phyloP scores from a whole-genome alignment of 2,329 filamentous ascomycete genomes.

The Penicillium occitanis region DNA sequence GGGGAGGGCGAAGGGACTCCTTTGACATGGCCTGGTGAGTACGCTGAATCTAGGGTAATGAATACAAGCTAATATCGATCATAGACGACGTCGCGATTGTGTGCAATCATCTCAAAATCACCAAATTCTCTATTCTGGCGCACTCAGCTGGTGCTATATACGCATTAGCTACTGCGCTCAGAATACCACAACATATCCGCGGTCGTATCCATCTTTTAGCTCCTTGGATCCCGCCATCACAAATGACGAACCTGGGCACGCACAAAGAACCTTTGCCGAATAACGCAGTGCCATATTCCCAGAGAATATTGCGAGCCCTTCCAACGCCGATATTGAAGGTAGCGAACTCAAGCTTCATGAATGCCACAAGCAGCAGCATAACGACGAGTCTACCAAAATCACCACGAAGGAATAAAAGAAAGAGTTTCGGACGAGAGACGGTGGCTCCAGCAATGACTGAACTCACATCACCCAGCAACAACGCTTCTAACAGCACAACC shows the following conservation, averaged over 20 bases:
- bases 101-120: constrained; percentile 86
- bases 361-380: constrained; percentile 81
- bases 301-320: constrained; percentile 83
- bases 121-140: constrained; percentile 91
- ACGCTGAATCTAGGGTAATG: neutral
- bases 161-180: constrained; percentile 86
- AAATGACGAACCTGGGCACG: constrained; percentile 77
- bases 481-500: neutral
- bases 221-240: constrained; percentile 88
- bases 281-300: constrained; percentile 84
- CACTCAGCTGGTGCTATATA: constrained; percentile 99
- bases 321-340: constrained; percentile 90
- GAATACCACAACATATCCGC: constrained; percentile 93
- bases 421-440: constrained; percentile 43
- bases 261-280: constrained; percentile 72
- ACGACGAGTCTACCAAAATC: constrained; percentile 73
- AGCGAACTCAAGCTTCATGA: constrained; percentile 94
- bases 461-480: constrained; percentile 13
- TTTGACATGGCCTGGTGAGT: constrained; percentile 85
- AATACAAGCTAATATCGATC: neutral
- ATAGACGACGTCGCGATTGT: constrained; percentile 84
- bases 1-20: constrained; percentile 79
- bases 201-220: constrained; percentile 92
- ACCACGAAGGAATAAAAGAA: constrained; percentile 60
- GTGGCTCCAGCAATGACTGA: constrained; percentile 51